Evolutionary conservation across 805 yeast genomes (phyloP), one percentile per base, ranked within the genome.

Genomic region (Saccharomycopsis guyanensis): DNA sequence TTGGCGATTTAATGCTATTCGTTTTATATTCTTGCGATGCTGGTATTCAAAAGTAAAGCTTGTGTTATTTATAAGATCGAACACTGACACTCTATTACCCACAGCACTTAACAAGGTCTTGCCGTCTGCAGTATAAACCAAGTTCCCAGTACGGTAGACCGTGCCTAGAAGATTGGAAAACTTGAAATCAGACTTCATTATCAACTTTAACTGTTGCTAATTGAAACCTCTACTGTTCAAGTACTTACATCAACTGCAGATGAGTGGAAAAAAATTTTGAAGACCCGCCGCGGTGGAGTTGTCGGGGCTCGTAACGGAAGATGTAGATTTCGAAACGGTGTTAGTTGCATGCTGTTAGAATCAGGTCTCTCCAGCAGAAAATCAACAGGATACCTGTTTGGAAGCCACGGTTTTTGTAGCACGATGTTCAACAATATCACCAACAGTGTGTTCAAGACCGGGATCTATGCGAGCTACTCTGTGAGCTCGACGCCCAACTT

Each of bases 141-240:
- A 66, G 61, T 91, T 88, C n/a, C 97, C 98, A 59, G 83, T 86
- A 42, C 94, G 72, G 60, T 93, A 93, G 2, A 93, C 97, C 0
- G 97, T 89, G 24, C 98, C 98, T 56, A 93, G 68, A 27, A 93
- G 70, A 65, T 91, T 93, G 29, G 94, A 80, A 57, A 93, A 83
- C 73, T 82, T 69, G 62, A 82, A 87, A 66, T 86, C 94, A n/a
- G 95, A 80, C 68, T 80, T 86, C 95, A 87, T 86, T n/a, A n/a
- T n/a, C n/a, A n/a, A n/a, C n/a, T n/a, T n/a, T n/a, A n/a, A n/a
- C n/a, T n/a, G n/a, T n/a, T n/a, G n/a, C n/a, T n/a, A n/a, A n/a
- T n/a, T n/a, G n/a, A n/a, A n/a, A n/a, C n/a, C n/a, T n/a, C n/a
- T n/a, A n/a, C n/a, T n/a, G n/a, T n/a, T n/a, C n/a, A n/a, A n/a